Base-by-base conservation (phyloP, 129 eudicot genomes). In the Saposhnikovia divaricata region DNA sequence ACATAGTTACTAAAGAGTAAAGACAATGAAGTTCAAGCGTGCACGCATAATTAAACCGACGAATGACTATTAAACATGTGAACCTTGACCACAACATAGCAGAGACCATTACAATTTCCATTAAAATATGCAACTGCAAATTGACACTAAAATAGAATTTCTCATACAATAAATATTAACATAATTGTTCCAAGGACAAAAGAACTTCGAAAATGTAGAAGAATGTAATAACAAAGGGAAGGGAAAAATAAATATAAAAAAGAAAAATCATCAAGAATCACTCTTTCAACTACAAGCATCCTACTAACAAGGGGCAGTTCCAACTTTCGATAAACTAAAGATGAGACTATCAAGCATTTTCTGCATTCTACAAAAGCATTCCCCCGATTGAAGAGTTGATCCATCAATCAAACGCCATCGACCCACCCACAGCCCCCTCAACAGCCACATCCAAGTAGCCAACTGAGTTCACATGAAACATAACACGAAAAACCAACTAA, bases 41-140 rank as follows among this genome's bases (percentile, higher is more conserved):
- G 50, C 55, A 1, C 57, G 4, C 28, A 23, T 23, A 2, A 23
- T 23, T 59, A 13, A 31, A 23, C 66, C 28, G n/a, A 9, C 7
- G 10, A n/a, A 5, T 19, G 31, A 23, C 10, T 6, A 59, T 51
- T 1, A 23, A 59, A 21, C 66, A 23, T 59, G 31, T 23, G n/a
- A n/a, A 6, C 65, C 65, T 55, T 55, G 66, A 51, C n/a, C 61
- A 18, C 66, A 9, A 57, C 65, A 57, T 57, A 11, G 28, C 3
- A 1, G 65, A 57, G 27, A 21, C 65, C 27, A 7, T 23, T 21
- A n/a, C 4, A 59, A 8, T 59, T 59, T 23, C 31, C 10, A 8
- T 1, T 2, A 1, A 72, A 76, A 51, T 75, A 68, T 82, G 28
- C 68, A 80, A 80, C 87, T 79, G 80, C 89, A 66, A 66, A 31